Percentiles rank a stretch among this genome's conserved stretches.
phyloP scores from a whole-genome alignment of 495 filamentous ascomycete genomes.

The Daldinia caldariorum region DNA sequence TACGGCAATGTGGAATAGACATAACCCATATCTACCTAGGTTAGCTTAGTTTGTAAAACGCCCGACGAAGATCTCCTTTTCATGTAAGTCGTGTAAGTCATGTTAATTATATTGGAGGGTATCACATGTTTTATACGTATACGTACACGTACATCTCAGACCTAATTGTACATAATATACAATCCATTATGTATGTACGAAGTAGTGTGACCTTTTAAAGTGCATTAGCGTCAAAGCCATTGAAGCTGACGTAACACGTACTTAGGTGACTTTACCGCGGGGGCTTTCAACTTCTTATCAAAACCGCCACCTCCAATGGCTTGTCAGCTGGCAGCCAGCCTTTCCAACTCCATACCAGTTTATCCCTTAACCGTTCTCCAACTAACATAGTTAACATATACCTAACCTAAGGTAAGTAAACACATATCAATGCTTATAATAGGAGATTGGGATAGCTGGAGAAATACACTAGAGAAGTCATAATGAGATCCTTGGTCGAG shows the following conservation, averaged over 20 bases:
- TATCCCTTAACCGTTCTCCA: slow-evolving; percentile 3
- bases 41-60: background rate
- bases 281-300: background rate
- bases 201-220: no score
- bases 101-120: no score
- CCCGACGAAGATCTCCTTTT: no score
- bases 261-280: slow-evolving; percentile 1
- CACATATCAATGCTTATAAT: background rate
- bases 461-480: slow-evolving; percentile 21
- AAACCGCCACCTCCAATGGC: slow-evolving; percentile 3
- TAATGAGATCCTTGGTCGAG: slow-evolving; percentile 73
- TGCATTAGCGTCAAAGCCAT: background rate
- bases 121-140: background rate
- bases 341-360: slow-evolving; percentile 29
- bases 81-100: background rate
- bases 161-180: no score
- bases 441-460: background rate
- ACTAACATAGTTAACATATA: no score
- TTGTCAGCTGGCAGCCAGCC: slow-evolving; percentile 43
- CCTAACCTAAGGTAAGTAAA: no score
- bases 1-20: background rate
- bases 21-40: background rate
- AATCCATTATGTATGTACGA: background rate
- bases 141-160: background rate
- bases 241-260: slow-evolving; percentile 17